Evolutionary conservation across 1,284 basidiomycete genomes (phyloP).

Genomic region (Cutaneotrichosporon sp.): DNA sequence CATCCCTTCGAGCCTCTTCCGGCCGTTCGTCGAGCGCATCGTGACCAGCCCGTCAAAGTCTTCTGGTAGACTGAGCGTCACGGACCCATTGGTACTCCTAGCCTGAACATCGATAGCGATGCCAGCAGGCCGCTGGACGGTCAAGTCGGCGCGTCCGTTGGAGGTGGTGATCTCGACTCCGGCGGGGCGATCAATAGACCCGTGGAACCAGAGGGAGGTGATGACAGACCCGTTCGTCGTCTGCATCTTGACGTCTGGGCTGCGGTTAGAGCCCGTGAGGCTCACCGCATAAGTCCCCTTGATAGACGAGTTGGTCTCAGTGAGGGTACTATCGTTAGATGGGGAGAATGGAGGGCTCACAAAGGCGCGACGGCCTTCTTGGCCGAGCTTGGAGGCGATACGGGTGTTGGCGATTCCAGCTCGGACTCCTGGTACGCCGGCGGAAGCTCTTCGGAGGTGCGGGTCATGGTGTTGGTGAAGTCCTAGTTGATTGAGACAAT

Average conservation of each 20-base stretch:
- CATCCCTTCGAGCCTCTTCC: neutral
- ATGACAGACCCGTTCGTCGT: constrained; percentile 10
- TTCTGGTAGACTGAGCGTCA: neutral
- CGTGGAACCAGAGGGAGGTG: neutral
- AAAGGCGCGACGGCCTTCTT: constrained; percentile 1
- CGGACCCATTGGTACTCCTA: constrained; percentile 1
- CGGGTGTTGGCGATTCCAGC: neutral
- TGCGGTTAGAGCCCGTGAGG: neutral
- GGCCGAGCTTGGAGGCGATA: neutral
- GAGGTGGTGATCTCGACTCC: neutral
- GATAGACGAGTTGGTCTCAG: constrained; percentile 3
- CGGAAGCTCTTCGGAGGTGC: neutral
- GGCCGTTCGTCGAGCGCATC: constrained; percentile 3
- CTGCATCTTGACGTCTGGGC: constrained; percentile 7
- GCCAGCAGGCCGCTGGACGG: neutral
- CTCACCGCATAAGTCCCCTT: neutral
- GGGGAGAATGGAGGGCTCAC: neutral
- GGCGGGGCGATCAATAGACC: constrained; percentile 1
- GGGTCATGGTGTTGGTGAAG: neutral
- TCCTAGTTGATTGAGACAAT: neutral
- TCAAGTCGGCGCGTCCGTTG: constrained; percentile 5
- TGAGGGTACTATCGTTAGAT: neutral
- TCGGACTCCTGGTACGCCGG: neutral
- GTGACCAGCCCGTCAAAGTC: constrained; percentile 15
- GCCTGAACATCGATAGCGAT: neutral